Evolutionary conservation across 2,329 filamentous ascomycete genomes (phyloP).

Genomic region (Phaeosphaeria sp.): DNA sequence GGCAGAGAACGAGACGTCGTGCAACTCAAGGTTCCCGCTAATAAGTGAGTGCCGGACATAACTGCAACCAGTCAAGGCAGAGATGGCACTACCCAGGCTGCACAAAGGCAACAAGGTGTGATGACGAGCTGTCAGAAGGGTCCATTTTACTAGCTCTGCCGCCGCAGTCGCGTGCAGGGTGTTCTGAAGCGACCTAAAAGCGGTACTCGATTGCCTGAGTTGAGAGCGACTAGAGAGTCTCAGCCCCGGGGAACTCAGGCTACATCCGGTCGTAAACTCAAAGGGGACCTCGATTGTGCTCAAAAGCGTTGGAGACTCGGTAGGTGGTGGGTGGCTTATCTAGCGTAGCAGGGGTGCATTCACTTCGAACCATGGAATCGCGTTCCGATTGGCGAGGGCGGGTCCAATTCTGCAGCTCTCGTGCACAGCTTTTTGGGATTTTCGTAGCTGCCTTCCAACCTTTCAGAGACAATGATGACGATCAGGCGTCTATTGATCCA

Average conservation of each 20-base stretch:
- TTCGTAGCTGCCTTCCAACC: conserved; percentile 17
- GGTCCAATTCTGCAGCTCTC: conserved; percentile 28
- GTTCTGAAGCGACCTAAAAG: conserved; percentile 15
- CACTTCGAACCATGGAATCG: conserved; percentile 32
- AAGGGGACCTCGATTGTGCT: conserved; percentile 13
- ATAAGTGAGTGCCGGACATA: conserved; percentile 18
- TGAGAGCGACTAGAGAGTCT: conserved; percentile 28
- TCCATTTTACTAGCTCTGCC: conserved; percentile 43
- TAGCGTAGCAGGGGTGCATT: conserved; percentile 29
- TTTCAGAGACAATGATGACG: conserved; percentile 14
- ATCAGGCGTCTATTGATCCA: conserved; percentile 1
- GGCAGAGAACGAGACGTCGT: conserved; percentile 18
- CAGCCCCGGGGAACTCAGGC: conserved; percentile 38
- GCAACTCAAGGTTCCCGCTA: conserved; percentile 26
- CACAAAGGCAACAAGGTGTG: conserved; percentile 25
- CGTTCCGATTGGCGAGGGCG: conserved; percentile 43
- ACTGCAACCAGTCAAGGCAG: conserved; percentile 17
- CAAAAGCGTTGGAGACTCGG: conserved; percentile 26
- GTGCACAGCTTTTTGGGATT: conserved; percentile 18
- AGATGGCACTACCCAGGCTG: conserved; percentile 19
- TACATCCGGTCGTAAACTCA: conserved; percentile 39
- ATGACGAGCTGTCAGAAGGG: conserved; percentile 34
- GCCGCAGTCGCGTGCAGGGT: conserved; percentile 44
- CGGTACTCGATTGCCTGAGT: conserved; percentile 23
- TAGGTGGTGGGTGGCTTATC: conserved; percentile 36